Percentiles rank a stretch among this genome's conserved stretches.
Evolutionary conservation across 129 eudicot genomes (phyloP).

Genomic region (Tagetes erecta): DNA sequence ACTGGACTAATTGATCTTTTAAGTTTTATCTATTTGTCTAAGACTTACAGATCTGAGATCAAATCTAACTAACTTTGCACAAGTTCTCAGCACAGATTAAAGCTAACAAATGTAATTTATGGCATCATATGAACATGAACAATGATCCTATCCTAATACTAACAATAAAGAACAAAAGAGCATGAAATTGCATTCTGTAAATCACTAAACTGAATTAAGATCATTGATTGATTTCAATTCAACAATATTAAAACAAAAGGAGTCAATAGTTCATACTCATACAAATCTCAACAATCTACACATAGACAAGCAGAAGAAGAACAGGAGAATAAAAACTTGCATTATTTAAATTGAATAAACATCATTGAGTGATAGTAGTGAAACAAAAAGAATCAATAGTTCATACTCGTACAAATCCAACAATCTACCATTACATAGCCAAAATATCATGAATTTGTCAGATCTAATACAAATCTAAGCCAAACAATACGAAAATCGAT

Average conservation of each 20-base stretch:
- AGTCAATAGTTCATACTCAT: too few relatives aligned
- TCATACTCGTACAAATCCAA: slow-evolving; percentile 25
- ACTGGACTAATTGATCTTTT: neutral
- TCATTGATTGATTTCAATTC: too few relatives aligned
- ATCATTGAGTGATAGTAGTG: slow-evolving; percentile 17
- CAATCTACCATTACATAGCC: slow-evolving; percentile 33
- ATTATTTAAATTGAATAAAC: neutral
- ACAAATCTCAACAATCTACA: too few relatives aligned
- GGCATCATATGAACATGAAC: slow-evolving; percentile 5
- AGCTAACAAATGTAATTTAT: neutral
- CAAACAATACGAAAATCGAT: slow-evolving; percentile 11
- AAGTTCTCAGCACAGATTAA: neutral
- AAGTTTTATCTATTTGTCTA: neutral
- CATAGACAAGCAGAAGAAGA: neutral
- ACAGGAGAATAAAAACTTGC: neutral
- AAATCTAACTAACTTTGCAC: neutral
- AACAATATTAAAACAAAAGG: too few relatives aligned
- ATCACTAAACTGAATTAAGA: too few relatives aligned
- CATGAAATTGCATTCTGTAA: too few relatives aligned
- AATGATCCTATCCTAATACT: neutral
- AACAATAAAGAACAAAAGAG: too few relatives aligned
- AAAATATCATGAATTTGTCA: slow-evolving; percentile 15
- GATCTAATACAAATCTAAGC: slow-evolving; percentile 26
- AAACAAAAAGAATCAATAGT: slow-evolving; percentile 23
- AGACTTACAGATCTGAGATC: neutral